Evolutionary conservation across 805 yeast species (phyloP).

Genomic region (Ascoidea tarda): DNA sequence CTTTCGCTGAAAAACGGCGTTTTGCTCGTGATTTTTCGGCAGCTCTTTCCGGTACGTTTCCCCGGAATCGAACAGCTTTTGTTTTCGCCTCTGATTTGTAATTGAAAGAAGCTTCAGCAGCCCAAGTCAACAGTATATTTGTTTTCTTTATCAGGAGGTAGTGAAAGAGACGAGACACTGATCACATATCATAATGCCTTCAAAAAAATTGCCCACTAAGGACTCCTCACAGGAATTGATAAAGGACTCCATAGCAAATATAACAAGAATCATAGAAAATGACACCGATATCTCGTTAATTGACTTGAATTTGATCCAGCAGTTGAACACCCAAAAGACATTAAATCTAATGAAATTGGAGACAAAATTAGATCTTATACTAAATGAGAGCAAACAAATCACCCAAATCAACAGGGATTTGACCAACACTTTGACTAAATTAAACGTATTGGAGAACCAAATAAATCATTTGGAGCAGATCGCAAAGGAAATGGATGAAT

Average conservation of each 20-base stretch:
- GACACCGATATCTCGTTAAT: conserved; percentile 24
- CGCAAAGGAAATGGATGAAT: conserved; percentile 44
- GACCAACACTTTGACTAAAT: conserved; percentile 14
- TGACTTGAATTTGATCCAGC: conserved; percentile 34
- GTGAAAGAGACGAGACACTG: background rate
- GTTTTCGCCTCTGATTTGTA: too few species aligned
- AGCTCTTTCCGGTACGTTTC: too few species aligned
- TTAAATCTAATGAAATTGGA: conserved; percentile 35
- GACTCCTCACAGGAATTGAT: conserved; percentile 9
- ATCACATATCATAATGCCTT: background rate
- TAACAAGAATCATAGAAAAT: conserved; percentile 20
- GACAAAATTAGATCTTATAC: conserved; percentile 20
- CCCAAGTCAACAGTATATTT: too few species aligned
- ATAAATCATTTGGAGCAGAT: conserved; percentile 29
- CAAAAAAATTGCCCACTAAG: background rate
- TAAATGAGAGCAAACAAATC: conserved; percentile 11
- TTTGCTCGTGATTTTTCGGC: too few species aligned
- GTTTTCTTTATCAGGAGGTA: too few species aligned
- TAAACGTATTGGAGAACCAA: conserved; percentile 19
- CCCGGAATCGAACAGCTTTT: too few species aligned
- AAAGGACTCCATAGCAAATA: conserved; percentile 17
- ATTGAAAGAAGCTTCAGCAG: too few species aligned
- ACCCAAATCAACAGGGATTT: conserved; percentile 13
- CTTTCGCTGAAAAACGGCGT: too few species aligned
- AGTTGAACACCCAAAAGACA: conserved; percentile 44